These are phyloP conservation scores for Penicillium macrosclerotiorum DNA, from an alignment of 495 filamentous ascomycete genomes.

Conservation along the genomic window DNA sequence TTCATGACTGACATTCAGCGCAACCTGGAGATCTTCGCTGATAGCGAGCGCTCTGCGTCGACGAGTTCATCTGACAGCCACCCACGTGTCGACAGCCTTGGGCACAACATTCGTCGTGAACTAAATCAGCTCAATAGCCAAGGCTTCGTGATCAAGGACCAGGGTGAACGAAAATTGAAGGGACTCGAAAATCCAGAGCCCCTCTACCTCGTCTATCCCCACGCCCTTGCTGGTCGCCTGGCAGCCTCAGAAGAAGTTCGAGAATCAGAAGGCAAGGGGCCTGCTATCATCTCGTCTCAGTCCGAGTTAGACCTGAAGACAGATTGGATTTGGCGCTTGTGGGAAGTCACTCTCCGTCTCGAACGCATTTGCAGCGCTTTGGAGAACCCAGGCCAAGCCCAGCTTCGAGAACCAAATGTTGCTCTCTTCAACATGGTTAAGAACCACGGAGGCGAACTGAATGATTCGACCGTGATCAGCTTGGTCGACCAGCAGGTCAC, in stretches of 20 bases:
- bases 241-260: slow-evolving; percentile 53
- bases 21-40: slow-evolving; percentile 79
- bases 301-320: slow-evolving; percentile 71
- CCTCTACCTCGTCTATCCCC: slow-evolving; percentile 90
- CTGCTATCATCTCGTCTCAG: slow-evolving; percentile 44
- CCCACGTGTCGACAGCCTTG: slow-evolving; percentile 45
- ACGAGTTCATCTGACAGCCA: slow-evolving; percentile 75
- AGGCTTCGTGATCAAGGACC: slow-evolving; percentile 95
- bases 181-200: slow-evolving; percentile 96
- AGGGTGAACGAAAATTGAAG: slow-evolving; percentile 91
- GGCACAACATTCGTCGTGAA: slow-evolving; percentile 76
- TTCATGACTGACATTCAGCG: slow-evolving; percentile 95
- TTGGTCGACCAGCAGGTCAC: slow-evolving; percentile 93
- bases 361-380: slow-evolving; percentile 90
- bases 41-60: slow-evolving; percentile 67
- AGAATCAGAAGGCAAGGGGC: slow-evolving; percentile 29
- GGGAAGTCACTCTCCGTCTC: slow-evolving; percentile 83
- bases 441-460: slow-evolving; percentile 77
- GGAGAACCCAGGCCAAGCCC: slow-evolving; percentile 57
- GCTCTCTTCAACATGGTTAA: slow-evolving; percentile 81
- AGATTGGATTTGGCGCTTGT: slow-evolving; percentile 81
- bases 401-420: slow-evolving; percentile 70
- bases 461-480: slow-evolving; percentile 78
- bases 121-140: slow-evolving; percentile 83
- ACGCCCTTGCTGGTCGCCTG: slow-evolving; percentile 78